Base-by-base conservation (phyloP, 805 yeast genomes). In the Debaryomyces hansenii region DNA sequence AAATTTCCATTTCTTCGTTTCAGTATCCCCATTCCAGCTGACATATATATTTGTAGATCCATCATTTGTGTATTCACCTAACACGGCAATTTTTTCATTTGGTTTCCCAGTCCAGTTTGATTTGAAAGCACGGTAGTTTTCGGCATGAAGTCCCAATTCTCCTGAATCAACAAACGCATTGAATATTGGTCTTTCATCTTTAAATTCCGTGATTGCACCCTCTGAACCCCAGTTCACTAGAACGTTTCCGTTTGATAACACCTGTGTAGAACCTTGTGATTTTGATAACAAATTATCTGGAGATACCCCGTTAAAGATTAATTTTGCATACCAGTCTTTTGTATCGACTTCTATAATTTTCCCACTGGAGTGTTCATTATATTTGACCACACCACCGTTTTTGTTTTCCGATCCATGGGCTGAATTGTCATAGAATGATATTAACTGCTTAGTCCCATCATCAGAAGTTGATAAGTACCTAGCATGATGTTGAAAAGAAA, bases 11-110 rank as follows among this genome's bases (percentile, higher is more conserved):
- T 32, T 38, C 40, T 55, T 55, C 27, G 72, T 67, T 21, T 51
- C 44, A 2, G 73, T 68, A 43, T 67, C 73, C n/a, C 72, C 74
- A 52, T 67, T 69, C 72, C 73, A 69, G 29, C 67, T 61, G 37
- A 67, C 64, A 42, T 64, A 66, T 2, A 63, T 45, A 7, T 41
- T 37, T 3, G 63, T 55, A 8, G 56, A 54, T 4, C 53, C 56
- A 9, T 53, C 48, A 2, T 45, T 50, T 20, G 48, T 36, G 44
- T 45, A 40, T 40, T 55, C 60, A 29, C 52, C 53, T 14, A 47
- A 42, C 5, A 62, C 51, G 1, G 72, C 70, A 47, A 68, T 60
- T 5, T 56, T 57, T 38, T 69, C 73, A 16, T 55, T 47, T 8
- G 73, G 69, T 32, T 40, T 41, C 3, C 73, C 73, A 11, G 54